Base-by-base conservation (phyloP, 1,284 basidiomycete genomes). In the Ustilago curta region DNA sequence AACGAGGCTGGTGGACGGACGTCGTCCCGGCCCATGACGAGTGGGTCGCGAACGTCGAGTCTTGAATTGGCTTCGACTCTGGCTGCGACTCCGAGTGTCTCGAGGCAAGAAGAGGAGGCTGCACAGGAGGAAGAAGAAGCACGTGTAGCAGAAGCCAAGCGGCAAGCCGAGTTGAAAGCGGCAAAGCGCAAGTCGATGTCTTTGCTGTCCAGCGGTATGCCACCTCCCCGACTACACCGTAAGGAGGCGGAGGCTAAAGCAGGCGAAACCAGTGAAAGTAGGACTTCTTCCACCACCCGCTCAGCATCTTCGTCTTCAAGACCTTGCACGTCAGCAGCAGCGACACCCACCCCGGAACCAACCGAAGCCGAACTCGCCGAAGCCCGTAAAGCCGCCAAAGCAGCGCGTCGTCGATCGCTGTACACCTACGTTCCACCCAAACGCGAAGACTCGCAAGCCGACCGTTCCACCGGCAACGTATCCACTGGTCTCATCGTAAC, bases 391-490 rank as follows among this genome's bases (percentile, higher is more conserved):
- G 69, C 59, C n/a, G 69, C 69, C 35, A 68, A 66, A 48, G 59
- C 69, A 19, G 77, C 75, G 3, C 61, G 75, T 12, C 59, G 77
- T n/a, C 55, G 72, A 5, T 79, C 77, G 8, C 56, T 79, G 9
- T 79, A 70, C 56, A 67, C 68, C 12, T 79, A 71, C 52, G 53
- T 58, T 1, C 71, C 77, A 6, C 54, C 68, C 11, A 74, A 67
- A 43, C 51, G 72, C 3, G 70, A 70, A n/a, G 73, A 73, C 18
- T 50, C 52, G 14, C 70, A 73, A 2, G 67, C 47, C 31, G 74
- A 76, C 29, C 61, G 62, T 0, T 76, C 70, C 19, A 18, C 60
- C 11, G 70, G 70, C 43, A 76, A 76, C 35, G 18, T 70, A 18
- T 76, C 74, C 0, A 51, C 52, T 1, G 58, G 62, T 7, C 50